Base-by-base conservation (phyloP, 805 yeast genomes). In the Hyphopichia homilentoma region DNA sequence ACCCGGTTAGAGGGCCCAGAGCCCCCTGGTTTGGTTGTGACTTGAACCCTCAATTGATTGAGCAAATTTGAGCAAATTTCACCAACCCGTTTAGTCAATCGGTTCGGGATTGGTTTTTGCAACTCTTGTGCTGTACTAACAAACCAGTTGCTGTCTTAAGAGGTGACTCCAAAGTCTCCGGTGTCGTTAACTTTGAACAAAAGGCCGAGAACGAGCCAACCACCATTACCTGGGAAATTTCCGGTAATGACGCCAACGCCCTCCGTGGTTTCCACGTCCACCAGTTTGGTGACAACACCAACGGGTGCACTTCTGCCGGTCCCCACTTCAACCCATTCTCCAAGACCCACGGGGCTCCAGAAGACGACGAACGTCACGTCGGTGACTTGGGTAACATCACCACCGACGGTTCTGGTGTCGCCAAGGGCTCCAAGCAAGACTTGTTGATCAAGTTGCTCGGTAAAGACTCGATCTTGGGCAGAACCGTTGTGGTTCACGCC, bases 281-380 rank as follows among this genome's bases (percentile, higher is more conserved):
- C 69, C 83, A 86, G 59, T 93, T 93, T 56, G 98, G 98, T 71
- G 98, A 93, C 74, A 87, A 86, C 80, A 87, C 98, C 68, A 93
- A 93, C 64, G 98, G 98, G 47, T 93, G 98, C 73, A 90, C 96
- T 40, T 85, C 96, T 47, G 96, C 97, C 34, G 97, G 97, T 57
- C 96, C 96, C 39, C 97, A 89, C 71, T 88, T 87, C 78, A 67
- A 89, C 77, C 96, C 96, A 48, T 83, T 82, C 60, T 73, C 77
- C 41, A 83, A 84, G 73, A 77, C 77, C 47, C 97, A 88, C 62
- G 97, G 97, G 71, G 88, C 89, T 36, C 96, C 96, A 65, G 77
- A 77, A 52, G 95, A 83, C 50, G 79, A 73, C 45, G 64, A 51
- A 40, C 78, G 90, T 70, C 96, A 86, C 70, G 93, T 82, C 54